Evolutionary conservation across 1,284 basidiomycete species (phyloP).

Genomic region (Peniophora sp.): DNA sequence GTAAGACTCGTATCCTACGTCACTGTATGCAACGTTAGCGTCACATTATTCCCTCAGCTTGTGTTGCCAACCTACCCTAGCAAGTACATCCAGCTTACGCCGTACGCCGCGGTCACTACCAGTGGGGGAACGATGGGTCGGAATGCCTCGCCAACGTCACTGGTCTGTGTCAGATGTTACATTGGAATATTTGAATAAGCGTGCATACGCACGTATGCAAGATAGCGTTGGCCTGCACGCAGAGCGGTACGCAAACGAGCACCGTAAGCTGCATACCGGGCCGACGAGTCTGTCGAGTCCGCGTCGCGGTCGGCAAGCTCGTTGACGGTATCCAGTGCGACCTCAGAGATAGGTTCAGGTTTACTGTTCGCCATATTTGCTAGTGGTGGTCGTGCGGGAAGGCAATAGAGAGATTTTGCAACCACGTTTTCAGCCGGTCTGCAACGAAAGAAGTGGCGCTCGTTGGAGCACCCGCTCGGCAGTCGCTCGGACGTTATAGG

Average conservation of each 20-base stretch:
- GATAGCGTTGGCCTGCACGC: slow-evolving; percentile 68
- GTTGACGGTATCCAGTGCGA: slow-evolving; percentile 41
- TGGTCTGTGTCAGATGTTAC: slow-evolving; percentile 44
- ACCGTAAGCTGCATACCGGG: slow-evolving; percentile 71
- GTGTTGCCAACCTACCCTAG: slow-evolving; percentile 35
- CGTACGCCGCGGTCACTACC: slow-evolving; percentile 80
- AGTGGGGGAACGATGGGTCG: slow-evolving; percentile 78
- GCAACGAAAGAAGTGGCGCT: too few relatives aligned
- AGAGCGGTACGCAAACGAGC: slow-evolving; percentile 73
- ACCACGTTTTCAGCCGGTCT: too few relatives aligned
- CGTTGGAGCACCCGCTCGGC: too few relatives aligned
- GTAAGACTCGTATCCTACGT: slow-evolving; percentile 90
- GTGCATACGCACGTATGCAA: slow-evolving; percentile 64
- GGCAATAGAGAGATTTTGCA: too few relatives aligned
- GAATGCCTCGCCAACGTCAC: slow-evolving; percentile 90
- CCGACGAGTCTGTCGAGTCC: slow-evolving; percentile 54
- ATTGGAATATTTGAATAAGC: slow-evolving; percentile 10
- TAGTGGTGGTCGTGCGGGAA: not conserved
- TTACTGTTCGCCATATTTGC: not conserved
- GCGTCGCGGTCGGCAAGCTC: slow-evolving; percentile 54
- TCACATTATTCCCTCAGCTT: not conserved
- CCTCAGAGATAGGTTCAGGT: slow-evolving; percentile 17
- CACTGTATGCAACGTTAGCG: slow-evolving; percentile 38
- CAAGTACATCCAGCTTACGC: slow-evolving; percentile 80
- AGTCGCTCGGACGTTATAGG: too few relatives aligned